Conservation (phyloP, 805 yeast genomes). For the Saturnispora quitensis region DNA sequence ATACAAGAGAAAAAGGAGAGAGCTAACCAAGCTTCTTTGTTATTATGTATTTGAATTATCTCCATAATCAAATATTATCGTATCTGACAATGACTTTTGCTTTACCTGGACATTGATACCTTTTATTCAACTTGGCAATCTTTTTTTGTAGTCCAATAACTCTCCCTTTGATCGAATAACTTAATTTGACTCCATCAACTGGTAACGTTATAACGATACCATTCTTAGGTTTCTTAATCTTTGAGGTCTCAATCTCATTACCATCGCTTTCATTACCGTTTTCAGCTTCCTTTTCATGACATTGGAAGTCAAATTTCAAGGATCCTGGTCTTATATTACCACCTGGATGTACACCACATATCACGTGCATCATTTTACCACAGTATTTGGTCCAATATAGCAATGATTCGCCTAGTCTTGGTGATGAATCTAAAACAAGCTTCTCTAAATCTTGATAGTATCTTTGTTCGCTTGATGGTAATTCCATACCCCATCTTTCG, state of each 20-base stretch:
- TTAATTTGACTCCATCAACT: constrained; percentile 46
- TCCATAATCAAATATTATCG: constrained; percentile 14
- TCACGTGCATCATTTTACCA: constrained; percentile 67
- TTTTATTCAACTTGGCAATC: constrained; percentile 43
- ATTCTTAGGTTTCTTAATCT: constrained; percentile 12
- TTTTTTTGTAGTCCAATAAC: constrained; percentile 52
- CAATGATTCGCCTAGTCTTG: constrained; percentile 34
- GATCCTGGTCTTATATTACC: constrained; percentile 62
- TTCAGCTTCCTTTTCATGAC: constrained; percentile 13
- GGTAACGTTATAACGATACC: constrained; percentile 30
- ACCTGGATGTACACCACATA: constrained; percentile 76
- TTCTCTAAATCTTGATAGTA: constrained; percentile 40
- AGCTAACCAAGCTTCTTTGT: not conserved
- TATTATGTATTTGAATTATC: not conserved
- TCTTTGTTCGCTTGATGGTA: constrained; percentile 46
- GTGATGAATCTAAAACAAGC: constrained; percentile 36
- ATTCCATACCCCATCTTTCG: constrained; percentile 77
- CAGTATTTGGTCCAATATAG: constrained; percentile 68
- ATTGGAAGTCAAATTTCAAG: constrained; percentile 35
- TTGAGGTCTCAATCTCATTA: constrained; percentile 10
- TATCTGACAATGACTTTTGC: constrained; percentile 44
- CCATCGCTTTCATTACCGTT: constrained; percentile 4
- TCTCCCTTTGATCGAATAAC: constrained; percentile 50
- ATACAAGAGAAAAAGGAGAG: not conserved
- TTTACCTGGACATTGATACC: constrained; percentile 36